Conservation (phyloP, 108 stramenopile species). For the Schizochytrium sp. region DNA sequence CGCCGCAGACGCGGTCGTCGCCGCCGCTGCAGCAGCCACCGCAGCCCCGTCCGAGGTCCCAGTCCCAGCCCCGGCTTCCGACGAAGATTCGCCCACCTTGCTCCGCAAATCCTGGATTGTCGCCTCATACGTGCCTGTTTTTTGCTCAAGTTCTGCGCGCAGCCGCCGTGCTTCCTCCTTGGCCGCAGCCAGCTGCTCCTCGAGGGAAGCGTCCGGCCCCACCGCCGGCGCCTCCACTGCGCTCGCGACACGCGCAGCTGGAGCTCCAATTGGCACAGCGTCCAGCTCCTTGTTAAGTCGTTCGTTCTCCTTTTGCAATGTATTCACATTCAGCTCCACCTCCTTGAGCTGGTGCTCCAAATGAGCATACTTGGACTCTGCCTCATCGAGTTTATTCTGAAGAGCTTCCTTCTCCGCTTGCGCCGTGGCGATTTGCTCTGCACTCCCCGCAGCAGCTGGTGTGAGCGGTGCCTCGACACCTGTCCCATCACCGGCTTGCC, state of each 20-base stretch:
- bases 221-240: background rate
- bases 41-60: too few relatives aligned
- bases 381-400: background rate
- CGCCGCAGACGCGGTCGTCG: background rate
- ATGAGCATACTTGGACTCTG: background rate
- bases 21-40: background rate
- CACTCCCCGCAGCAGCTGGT: background rate
- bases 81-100: too few relatives aligned
- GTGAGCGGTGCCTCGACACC: too few relatives aligned
- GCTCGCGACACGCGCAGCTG: background rate
- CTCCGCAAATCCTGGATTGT: background rate
- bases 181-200: background rate
- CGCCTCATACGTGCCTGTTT: background rate
- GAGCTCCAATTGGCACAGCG: background rate
- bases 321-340: background rate
- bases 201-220: background rate
- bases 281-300: constrained; percentile 10
- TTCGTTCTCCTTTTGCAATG: constrained; percentile 1
- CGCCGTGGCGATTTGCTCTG: background rate
- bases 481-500: too few relatives aligned
- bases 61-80: too few relatives aligned
- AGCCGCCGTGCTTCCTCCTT: background rate
- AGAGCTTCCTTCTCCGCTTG: background rate
- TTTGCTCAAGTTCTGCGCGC: background rate
- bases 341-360: constrained; percentile 3